A percentile compares a stretch with the other conserved stretches of the same genome.
phyloP scores from a whole-genome alignment of 192 early-diverging fungal species.

The Podochytrium sp. region DNA sequence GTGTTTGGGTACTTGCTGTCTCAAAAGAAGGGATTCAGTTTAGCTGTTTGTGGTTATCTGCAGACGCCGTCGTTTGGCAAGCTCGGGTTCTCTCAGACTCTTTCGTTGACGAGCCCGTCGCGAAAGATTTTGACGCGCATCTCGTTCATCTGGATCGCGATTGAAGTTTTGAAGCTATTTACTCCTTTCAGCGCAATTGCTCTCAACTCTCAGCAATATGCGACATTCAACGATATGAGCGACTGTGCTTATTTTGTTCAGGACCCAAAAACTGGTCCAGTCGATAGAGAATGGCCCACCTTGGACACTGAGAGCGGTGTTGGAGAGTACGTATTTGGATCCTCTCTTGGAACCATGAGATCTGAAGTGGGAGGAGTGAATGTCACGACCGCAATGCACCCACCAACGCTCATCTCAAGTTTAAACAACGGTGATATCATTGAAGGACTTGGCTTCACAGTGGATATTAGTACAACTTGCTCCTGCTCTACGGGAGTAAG shows the following conservation, averaged over 20 bases:
- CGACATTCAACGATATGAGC: not conserved
- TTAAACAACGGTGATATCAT: conserved; percentile 28
- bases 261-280: not conserved
- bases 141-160: conserved; percentile 20
- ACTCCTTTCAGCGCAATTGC: conserved; percentile 24
- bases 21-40: conserved; percentile 13
- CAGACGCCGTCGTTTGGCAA: conserved; percentile 13
- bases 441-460: conserved; percentile 10
- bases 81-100: conserved; percentile 2
- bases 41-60: conserved; percentile 25
- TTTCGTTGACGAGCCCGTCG: conserved; percentile 15
- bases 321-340: conserved; percentile 29
- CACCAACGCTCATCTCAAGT: not conserved
- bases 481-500: not conserved
- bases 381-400: not conserved
- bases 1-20: conserved; percentile 1
- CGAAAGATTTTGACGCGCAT: conserved; percentile 20
- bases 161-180: conserved; percentile 19
- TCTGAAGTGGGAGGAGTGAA: conserved; percentile 17
- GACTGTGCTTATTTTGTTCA: conserved; percentile 20
- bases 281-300: conserved; percentile 16
- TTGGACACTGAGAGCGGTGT: conserved; percentile 18
- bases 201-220: not conserved
- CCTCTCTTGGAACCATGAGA: conserved; percentile 21
- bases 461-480: conserved; percentile 9